Percentiles rank a stretch among this genome's conserved stretches.
phyloP scores from a whole-genome alignment of 116 monocot genomes.

The Posidonia oceanica region DNA sequence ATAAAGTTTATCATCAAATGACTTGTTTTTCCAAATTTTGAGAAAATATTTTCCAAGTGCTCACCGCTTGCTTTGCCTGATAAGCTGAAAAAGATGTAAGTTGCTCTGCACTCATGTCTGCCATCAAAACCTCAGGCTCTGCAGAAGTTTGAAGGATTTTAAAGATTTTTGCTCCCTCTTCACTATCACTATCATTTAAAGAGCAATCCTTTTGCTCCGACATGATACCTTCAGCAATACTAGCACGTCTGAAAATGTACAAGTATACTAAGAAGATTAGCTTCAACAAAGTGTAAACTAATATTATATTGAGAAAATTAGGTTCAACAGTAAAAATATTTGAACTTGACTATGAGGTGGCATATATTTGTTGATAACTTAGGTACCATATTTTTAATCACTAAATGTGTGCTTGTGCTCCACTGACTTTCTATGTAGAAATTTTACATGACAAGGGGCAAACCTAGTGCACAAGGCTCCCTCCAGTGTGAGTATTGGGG shows the following conservation, averaged over 20 bases:
- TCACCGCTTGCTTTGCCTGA: slow-evolving; percentile 63
- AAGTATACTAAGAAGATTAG: too few species aligned
- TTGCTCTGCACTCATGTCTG: slow-evolving; percentile 86
- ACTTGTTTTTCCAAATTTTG: neutral
- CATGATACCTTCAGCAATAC: slow-evolving; percentile 61
- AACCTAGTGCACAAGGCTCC: too few species aligned
- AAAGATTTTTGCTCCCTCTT: slow-evolving; percentile 70
- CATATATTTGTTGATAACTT: too few species aligned
- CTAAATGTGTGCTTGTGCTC: too few species aligned
- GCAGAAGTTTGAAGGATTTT: slow-evolving; percentile 65
- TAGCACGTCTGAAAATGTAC: slow-evolving; percentile 28
- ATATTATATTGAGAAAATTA: too few species aligned
- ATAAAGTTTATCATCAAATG: neutral
- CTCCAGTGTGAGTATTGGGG: too few species aligned
- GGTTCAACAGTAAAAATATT: too few species aligned
- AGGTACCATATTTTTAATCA: too few species aligned
- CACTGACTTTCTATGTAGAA: too few species aligned
- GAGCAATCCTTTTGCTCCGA: slow-evolving; percentile 28
- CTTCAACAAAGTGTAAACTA: too few species aligned
- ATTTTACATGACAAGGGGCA: too few species aligned
- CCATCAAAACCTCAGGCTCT: slow-evolving; percentile 89
- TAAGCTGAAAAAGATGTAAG: slow-evolving; percentile 55
- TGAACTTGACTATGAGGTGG: too few species aligned
- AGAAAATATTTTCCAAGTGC: neutral
- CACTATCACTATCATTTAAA: slow-evolving; percentile 30